Evolutionary conservation across 2,329 filamentous ascomycete genomes (phyloP).

Genomic region (Ilyonectria robusta): DNA sequence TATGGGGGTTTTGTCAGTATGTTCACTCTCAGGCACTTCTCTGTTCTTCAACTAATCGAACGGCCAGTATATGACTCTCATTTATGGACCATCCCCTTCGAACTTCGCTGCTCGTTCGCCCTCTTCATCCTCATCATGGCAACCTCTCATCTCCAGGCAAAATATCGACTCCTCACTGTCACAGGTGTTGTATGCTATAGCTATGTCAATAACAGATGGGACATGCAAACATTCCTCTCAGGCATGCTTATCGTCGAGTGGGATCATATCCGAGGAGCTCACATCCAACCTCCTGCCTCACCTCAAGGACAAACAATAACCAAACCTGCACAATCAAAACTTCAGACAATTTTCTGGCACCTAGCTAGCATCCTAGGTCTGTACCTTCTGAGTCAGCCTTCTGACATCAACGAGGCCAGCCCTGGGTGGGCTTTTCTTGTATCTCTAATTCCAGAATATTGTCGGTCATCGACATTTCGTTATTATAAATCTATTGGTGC

Average conservation of each 20-base stretch:
- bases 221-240: conserved; percentile 68
- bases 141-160: conserved; percentile 61
- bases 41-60: conserved; percentile 35
- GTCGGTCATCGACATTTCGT: conserved; percentile 30
- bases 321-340: conserved; percentile 3
- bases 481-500: conserved; percentile 57
- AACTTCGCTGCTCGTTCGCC: conserved; percentile 71
- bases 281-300: conserved; percentile 42
- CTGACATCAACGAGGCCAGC: conserved; percentile 41
- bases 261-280: conserved; percentile 64
- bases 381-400: conserved; percentile 59
- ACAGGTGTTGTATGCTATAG: conserved; percentile 59
- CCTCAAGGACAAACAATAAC: conserved; percentile 30
- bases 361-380: conserved; percentile 63
- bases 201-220: conserved; percentile 66
- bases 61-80: conserved; percentile 66
- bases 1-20: too few species aligned
- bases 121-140: conserved; percentile 69
- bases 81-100: conserved; percentile 74
- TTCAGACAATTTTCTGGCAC: conserved; percentile 54
- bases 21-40: conserved; percentile 5
- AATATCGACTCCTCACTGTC: conserved; percentile 60
- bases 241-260: conserved; percentile 70
- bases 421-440: conserved; percentile 67
- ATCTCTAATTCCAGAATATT: conserved; percentile 64